phyloP scores from a whole-genome alignment of 306 rosid genomes.

The Cicer yamashitae region DNA sequence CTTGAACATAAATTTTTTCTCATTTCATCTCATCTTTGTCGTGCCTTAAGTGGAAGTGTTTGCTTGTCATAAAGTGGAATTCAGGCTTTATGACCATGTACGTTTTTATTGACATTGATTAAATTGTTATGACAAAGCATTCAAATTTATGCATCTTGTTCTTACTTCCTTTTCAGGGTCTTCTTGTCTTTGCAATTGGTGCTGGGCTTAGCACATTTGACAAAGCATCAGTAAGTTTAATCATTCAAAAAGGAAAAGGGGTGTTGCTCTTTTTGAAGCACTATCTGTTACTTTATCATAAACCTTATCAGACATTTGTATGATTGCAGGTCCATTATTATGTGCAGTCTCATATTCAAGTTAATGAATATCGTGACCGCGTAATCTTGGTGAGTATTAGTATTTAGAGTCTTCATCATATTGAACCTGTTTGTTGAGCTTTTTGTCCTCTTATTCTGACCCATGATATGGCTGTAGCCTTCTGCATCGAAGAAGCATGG shows the following conservation, averaged over 20 bases:
- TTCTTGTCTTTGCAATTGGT: slow-evolving; percentile 87
- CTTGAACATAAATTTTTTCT: slow-evolving; percentile 34
- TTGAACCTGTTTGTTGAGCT: slow-evolving; percentile 24
- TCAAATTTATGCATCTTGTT: slow-evolving; percentile 5
- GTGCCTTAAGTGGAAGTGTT: slow-evolving; percentile 6
- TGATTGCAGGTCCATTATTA: slow-evolving; percentile 80
- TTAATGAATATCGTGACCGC: slow-evolving; percentile 90
- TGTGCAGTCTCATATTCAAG: slow-evolving; percentile 99
- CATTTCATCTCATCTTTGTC: slow-evolving; percentile 5
- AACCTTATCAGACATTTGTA: slow-evolving; percentile 32
- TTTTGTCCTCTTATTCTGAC: slow-evolving; percentile 43
- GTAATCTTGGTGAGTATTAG: slow-evolving; percentile 68
- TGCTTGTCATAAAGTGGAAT: slow-evolving; percentile 11
- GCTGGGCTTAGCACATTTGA: slow-evolving; percentile 87
- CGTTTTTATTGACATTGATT: slow-evolving; percentile 9
- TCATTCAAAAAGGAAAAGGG: slow-evolving; percentile 29
- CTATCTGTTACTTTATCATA: neutral
- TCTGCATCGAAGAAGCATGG: slow-evolving; percentile 81
- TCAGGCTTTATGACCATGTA: slow-evolving; percentile 4
- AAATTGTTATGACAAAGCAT: slow-evolving; percentile 2
- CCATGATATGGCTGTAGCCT: slow-evolving; percentile 60
- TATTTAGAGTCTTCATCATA: slow-evolving; percentile 38
- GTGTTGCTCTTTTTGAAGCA: slow-evolving; percentile 16
- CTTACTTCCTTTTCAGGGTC: slow-evolving; percentile 62
- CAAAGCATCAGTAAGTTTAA: slow-evolving; percentile 90